Percentiles rank a stretch among this genome's conserved stretches.
phyloP scores from a whole-genome alignment of 73 alveolate genomes.

The Stentor coeruleus region DNA sequence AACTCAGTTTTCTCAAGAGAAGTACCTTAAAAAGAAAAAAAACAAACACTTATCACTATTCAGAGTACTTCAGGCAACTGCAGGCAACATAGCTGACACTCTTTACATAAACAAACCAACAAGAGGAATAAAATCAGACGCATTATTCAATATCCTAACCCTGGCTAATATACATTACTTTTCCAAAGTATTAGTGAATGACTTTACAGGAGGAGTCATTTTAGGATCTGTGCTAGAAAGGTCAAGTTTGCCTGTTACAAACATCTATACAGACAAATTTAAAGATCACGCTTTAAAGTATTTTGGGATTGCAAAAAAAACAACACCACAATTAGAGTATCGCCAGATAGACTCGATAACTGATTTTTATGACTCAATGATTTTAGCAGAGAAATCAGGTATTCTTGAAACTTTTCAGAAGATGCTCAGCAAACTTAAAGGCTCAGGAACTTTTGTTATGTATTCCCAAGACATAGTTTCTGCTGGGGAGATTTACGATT shows the following conservation, averaged over 20 bases:
- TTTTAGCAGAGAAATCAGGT: constrained; percentile 30
- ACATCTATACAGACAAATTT: neutral
- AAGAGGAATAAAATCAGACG: constrained; percentile 27
- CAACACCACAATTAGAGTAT: neutral
- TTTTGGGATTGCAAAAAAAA: constrained; percentile 11
- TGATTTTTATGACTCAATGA: neutral
- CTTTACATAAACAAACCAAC: neutral
- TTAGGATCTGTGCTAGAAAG: constrained; percentile 28
- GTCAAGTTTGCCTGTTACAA: constrained; percentile 5
- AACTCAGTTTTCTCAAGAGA: constrained; percentile 78
- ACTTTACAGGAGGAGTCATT: constrained; percentile 31
- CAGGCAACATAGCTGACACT: constrained; percentile 25
- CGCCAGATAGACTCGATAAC: neutral
- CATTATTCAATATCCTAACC: constrained; percentile 16
- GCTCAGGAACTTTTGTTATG: constrained; percentile 56
- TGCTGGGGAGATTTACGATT: constrained; percentile 60
- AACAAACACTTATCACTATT: constrained; percentile 49
- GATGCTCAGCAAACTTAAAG: constrained; percentile 48
- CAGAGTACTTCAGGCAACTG: constrained; percentile 40
- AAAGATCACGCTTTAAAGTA: constrained; percentile 14
- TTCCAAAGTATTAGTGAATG: constrained; percentile 26
- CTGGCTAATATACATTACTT: neutral
- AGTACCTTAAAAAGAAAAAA: constrained; percentile 69
- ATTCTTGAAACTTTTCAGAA: constrained; percentile 10
- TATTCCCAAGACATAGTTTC: constrained; percentile 59